Base-by-base conservation (phyloP, 306 rosid genomes). In the Chamaecrista fasciculata region DNA sequence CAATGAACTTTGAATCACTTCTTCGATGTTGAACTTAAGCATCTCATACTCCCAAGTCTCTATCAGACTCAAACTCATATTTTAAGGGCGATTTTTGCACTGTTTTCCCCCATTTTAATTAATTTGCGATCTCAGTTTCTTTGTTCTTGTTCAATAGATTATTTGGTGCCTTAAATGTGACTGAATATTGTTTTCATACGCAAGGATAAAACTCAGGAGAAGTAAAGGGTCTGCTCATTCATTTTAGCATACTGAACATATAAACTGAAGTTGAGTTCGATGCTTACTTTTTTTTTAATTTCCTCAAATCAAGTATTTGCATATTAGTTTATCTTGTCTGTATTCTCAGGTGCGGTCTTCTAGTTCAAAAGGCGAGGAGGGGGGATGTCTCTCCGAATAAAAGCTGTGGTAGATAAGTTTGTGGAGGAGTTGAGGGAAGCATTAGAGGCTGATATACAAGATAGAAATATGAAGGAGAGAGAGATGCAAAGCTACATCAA, bases 401-500 rank as follows among this genome's bases (percentile, higher is more conserved):
- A 94, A 59, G 71, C 86, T 31, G 99, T 94, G 85, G 99, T 94
- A 42, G 97, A 94, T 77, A 94, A 87, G 81, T 94, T 94, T 69
- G 95, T 94, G 63, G 83, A 88, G 73, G 97, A 94, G 85, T 89
- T 94, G 69, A 89, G 88, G 78, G 99, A 88, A 82, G 97, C 96
- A 8, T 74, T 94, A 76, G 99, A 94, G 42, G 97, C 99, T 42
- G 97, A 94, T 43, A 87, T 94, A 78, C 95, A 94, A 56, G 97
- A 94, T 68, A 78, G 97, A 81, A 94, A 88, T 78, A 91, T 91
- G 99, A 94, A 91, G 83, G 99, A 88, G 59, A 85, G 99, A 53
- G 99, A 91, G 88, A 94, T 94, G 99, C 99, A 94, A 81, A 94
- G 97, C 81, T 94, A 94, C 58, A 91, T 94, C 39, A 84, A 91